These are phyloP conservation scores for Daldinia decipiens DNA, from an alignment of 495 filamentous ascomycete species.

Conservation along the genomic window DNA sequence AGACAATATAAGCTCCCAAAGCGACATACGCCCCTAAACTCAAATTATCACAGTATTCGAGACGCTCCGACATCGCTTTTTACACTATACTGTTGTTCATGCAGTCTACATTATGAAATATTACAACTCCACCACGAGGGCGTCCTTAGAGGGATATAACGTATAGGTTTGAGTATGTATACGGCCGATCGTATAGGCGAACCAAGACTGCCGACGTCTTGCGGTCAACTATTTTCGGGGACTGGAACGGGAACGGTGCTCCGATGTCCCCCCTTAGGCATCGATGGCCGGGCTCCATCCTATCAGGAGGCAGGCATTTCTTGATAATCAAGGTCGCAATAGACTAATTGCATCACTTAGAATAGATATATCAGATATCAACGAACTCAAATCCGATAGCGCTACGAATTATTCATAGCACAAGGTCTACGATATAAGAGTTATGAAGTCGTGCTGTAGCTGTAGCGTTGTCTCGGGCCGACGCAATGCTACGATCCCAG, in stretches of 20 bases:
- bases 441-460: neutral
- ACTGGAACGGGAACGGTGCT: constrained; percentile 35
- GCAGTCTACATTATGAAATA: constrained; percentile 14
- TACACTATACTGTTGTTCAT: constrained; percentile 3
- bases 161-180: constrained; percentile 7
- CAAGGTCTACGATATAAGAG: neutral
- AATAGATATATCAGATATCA: constrained; percentile 13
- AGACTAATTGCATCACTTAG: neutral
- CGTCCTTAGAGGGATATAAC: constrained; percentile 2
- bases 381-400: constrained; percentile 20
- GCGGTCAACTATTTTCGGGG: constrained; percentile 25
- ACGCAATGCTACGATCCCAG: constrained; percentile 29
- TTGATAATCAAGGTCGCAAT: constrained; percentile 20
- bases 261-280: constrained; percentile 23
- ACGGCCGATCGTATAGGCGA: constrained; percentile 15
- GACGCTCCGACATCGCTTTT: constrained; percentile 29
- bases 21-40: constrained; percentile 8
- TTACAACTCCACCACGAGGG: constrained; percentile 17
- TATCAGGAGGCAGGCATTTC: constrained; percentile 16
- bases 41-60: constrained; percentile 7
- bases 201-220: constrained; percentile 16
- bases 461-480: constrained; percentile 10
- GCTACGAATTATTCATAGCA: constrained; percentile 9
- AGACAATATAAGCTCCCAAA: constrained; percentile 2
- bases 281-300: constrained; percentile 7